Conservation (phyloP, 208 protist genomes). For the Acanthamoeba lenticulata region DNA sequence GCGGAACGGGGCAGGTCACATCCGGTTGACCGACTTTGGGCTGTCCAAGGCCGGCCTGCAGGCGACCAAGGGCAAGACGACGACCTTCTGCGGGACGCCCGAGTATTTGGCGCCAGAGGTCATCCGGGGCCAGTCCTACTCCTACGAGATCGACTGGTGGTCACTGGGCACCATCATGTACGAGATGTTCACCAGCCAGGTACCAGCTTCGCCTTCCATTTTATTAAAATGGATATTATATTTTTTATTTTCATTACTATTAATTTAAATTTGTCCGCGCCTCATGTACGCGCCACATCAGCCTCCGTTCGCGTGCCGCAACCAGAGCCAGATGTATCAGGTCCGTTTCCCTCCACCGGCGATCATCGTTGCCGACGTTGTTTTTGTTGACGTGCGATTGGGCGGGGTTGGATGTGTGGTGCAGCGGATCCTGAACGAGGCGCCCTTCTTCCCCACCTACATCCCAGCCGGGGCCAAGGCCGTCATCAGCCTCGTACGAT, state of each 20-base stretch:
- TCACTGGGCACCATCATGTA: constrained; percentile 78
- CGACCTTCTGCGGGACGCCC: constrained; percentile 83
- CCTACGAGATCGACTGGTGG: constrained; percentile 82
- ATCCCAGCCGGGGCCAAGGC: not conserved
- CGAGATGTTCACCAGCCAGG: constrained; percentile 82
- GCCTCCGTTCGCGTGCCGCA: constrained; percentile 86
- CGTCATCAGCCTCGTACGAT: no score
- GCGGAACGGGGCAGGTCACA: not conserved
- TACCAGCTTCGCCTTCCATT: no score
- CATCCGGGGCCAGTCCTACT: constrained; percentile 75
- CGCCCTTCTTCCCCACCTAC: constrained; percentile 75
- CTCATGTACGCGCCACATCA: constrained; percentile 43
- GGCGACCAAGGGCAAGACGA: constrained; percentile 69
- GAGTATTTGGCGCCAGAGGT: constrained; percentile 79
- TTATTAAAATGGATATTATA: no score
- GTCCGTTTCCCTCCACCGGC: not conserved
- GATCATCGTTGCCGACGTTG: no score
- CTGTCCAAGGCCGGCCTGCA: constrained; percentile 71
- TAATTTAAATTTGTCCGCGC: no score
- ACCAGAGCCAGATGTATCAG: constrained; percentile 83
- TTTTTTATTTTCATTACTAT: no score
- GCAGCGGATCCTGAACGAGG: constrained; percentile 78
- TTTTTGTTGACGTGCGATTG: not conserved
- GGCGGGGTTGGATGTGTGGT: no score
- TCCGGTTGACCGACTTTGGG: constrained; percentile 8